Evolutionary conservation across 306 rosid species (phyloP).

Genomic region (Cicer arietinum): DNA sequence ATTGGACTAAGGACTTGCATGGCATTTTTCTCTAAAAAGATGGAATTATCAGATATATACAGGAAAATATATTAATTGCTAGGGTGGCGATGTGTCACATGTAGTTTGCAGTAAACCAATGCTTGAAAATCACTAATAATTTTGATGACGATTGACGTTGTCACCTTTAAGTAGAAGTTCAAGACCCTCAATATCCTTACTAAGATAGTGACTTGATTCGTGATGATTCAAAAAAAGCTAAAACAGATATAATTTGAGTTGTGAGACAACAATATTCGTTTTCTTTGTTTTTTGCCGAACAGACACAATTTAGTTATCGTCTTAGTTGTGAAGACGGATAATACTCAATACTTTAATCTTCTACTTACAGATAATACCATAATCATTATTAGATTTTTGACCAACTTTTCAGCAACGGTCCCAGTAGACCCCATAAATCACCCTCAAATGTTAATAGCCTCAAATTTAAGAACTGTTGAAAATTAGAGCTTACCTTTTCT

Average conservation of each 20-base stretch:
- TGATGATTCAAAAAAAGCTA: not conserved
- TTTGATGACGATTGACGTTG: not conserved
- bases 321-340: not conserved
- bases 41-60: conserved; percentile 27
- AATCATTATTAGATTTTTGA: not conserved
- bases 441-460: too few species aligned
- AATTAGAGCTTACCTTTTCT: conserved; percentile 37
- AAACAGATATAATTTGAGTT: too few species aligned
- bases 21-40: conserved; percentile 25
- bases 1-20: conserved; percentile 31
- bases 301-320: not conserved
- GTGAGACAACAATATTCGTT: not conserved
- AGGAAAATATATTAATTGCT: not conserved
- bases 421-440: not conserved
- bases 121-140: not conserved
- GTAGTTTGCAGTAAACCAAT: not conserved
- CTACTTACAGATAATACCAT: not conserved
- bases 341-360: not conserved
- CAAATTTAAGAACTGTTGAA: not conserved
- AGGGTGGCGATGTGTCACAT: not conserved
- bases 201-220: not conserved
- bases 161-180: not conserved
- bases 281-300: not conserved
- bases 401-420: not conserved
- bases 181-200: not conserved